Evolutionary conservation across 2,329 filamentous ascomycete species (phyloP).

Genomic region (Xylogone sp.): DNA sequence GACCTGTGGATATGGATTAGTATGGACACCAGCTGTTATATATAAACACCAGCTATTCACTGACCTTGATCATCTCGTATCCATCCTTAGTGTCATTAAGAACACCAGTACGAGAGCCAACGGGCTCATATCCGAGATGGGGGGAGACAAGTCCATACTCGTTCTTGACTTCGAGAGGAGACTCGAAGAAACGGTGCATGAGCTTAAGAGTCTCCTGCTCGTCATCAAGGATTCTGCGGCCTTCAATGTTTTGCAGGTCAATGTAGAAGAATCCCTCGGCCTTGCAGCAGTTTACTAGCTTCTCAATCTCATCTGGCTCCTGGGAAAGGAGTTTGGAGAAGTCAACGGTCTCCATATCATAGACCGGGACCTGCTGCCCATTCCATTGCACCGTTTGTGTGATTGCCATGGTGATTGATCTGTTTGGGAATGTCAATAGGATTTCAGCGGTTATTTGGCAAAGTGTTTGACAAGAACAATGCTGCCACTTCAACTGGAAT

Average conservation of each 20-base stretch:
- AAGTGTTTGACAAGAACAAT: neutral
- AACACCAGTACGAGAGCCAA: conserved; percentile 45
- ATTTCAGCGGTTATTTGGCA: neutral
- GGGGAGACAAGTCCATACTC: conserved; percentile 50
- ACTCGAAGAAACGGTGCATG: conserved; percentile 53
- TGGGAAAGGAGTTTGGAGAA: conserved; percentile 49
- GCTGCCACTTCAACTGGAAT: neutral
- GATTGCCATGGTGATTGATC: conserved; percentile 29
- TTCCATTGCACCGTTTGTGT: conserved; percentile 44
- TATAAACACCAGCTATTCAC: neutral
- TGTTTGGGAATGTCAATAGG: neutral
- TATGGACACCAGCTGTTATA: neutral
- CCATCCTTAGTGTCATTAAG: conserved; percentile 45
- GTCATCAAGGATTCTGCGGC: conserved; percentile 48
- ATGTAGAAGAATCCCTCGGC: conserved; percentile 54
- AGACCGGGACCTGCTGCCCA: conserved; percentile 46
- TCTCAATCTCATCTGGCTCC: conserved; percentile 50
- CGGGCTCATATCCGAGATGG: conserved; percentile 49
- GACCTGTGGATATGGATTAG: conserved; percentile 30
- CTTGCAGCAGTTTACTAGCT: conserved; percentile 44
- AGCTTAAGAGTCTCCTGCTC: conserved; percentile 48
- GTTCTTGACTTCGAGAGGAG: conserved; percentile 51
- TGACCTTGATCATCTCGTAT: conserved; percentile 49
- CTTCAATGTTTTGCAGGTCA: conserved; percentile 48
- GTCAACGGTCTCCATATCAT: conserved; percentile 48